Evolutionary conservation across 2,329 filamentous ascomycete genomes (phyloP).

Genomic region (Achaetomium macrosporum): DNA sequence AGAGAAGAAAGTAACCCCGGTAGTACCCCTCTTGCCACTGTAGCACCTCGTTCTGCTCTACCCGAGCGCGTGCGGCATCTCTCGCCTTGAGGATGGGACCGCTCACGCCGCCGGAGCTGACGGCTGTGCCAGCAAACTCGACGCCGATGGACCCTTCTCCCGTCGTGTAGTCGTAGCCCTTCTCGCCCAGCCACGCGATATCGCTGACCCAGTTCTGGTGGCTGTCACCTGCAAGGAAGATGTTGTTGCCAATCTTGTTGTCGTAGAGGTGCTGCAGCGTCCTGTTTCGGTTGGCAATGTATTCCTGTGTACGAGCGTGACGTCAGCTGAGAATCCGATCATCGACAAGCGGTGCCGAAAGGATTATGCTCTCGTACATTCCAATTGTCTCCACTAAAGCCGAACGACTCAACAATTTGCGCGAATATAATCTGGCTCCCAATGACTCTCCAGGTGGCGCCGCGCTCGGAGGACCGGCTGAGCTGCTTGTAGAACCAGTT

Average conservation of each 20-base stretch:
- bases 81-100: slow-evolving; percentile 49
- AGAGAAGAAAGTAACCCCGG: slow-evolving; percentile 64
- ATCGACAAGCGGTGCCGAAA: too few relatives aligned
- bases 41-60: slow-evolving; percentile 52
- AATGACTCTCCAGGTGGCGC: slow-evolving; percentile 64
- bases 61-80: slow-evolving; percentile 43
- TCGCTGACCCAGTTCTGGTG: slow-evolving; percentile 61
- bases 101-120: slow-evolving; percentile 41
- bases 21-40: slow-evolving; percentile 71
- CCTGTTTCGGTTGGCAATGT: slow-evolving; percentile 65
- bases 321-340: too few relatives aligned
- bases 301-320: too few relatives aligned
- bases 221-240: slow-evolving; percentile 65
- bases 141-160: slow-evolving; percentile 53
- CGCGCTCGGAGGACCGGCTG: slow-evolving; percentile 52
- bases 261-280: slow-evolving; percentile 61
- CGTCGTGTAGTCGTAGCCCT: slow-evolving; percentile 46
- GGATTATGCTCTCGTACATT: too few relatives aligned
- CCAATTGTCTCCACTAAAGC: slow-evolving; percentile 35
- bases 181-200: slow-evolving; percentile 50
- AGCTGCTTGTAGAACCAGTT: slow-evolving; percentile 65
- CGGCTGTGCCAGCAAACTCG: slow-evolving; percentile 62
- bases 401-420: slow-evolving; percentile 23
- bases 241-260: slow-evolving; percentile 65
- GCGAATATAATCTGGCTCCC: slow-evolving; percentile 66